A percentile compares a stretch with the other conserved stretches of the same genome.
Evolutionary conservation across 805 yeast species (phyloP).

Genomic region (Candida succiphila): DNA sequence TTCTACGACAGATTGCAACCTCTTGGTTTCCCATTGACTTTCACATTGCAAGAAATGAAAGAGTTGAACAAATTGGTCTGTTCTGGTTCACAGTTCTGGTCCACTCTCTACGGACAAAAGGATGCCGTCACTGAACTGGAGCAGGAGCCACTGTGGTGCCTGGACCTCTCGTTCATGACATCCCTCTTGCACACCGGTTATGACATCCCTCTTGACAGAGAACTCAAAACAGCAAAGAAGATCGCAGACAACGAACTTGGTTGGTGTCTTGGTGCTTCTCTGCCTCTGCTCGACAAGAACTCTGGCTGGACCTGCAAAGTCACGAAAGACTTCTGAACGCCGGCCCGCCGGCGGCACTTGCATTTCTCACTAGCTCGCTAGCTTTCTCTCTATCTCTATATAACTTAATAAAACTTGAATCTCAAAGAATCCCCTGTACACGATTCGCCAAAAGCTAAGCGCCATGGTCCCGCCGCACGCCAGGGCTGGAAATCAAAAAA

Average conservation of each 20-base stretch:
- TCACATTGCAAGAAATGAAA: slow-evolving; percentile 73
- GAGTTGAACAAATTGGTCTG: slow-evolving; percentile 82
- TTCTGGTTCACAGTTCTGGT: slow-evolving; percentile 72
- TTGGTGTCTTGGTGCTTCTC: slow-evolving; percentile 97
- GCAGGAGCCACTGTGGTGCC: slow-evolving; percentile 88
- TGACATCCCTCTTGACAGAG: slow-evolving; percentile 85
- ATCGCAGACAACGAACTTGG: slow-evolving; percentile 88
- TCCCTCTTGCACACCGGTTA: slow-evolving; percentile 93
- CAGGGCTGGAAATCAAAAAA: no score
- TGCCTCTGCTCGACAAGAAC: slow-evolving; percentile 68
- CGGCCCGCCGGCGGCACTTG: no score
- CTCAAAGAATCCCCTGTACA: no score
- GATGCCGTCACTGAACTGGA: slow-evolving; percentile 57
- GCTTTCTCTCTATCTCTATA: no score
- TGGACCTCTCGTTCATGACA: slow-evolving; percentile 84
- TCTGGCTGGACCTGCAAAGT: slow-evolving; percentile 65
- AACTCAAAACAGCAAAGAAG: slow-evolving; percentile 84
- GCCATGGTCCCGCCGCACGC: not conserved
- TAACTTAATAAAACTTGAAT: no score
- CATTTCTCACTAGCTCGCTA: no score
- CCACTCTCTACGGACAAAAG: slow-evolving; percentile 50
- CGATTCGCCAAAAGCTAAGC: not conserved
- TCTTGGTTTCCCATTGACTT: slow-evolving; percentile 87
- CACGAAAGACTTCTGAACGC: slow-evolving; percentile 13
- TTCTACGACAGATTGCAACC: slow-evolving; percentile 94